Evolutionary conservation across 805 yeast species (phyloP).

Genomic region (Candida alai): DNA sequence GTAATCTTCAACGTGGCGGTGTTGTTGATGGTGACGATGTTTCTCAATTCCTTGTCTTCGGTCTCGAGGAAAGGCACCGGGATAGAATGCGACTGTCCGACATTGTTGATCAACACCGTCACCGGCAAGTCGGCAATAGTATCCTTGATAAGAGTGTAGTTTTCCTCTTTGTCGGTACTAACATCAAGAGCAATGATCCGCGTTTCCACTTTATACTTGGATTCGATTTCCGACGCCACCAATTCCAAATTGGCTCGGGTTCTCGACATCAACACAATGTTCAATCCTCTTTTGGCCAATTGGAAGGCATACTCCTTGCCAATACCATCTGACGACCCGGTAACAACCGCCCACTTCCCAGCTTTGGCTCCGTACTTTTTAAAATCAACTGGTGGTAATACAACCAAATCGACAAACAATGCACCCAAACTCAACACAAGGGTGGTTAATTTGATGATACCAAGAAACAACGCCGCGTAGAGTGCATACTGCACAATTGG

Average conservation of each 20-base stretch:
- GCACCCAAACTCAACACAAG: conserved; percentile 47
- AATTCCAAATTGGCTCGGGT: conserved; percentile 71
- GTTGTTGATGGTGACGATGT: conserved; percentile 82
- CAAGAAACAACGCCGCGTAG: conserved; percentile 48
- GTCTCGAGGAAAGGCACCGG: conserved; percentile 93
- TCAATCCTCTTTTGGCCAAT: conserved; percentile 81
- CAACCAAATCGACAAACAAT: conserved; percentile 56
- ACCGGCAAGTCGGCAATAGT: conserved; percentile 54
- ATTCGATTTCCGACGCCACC: conserved; percentile 58
- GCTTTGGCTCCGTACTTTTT: conserved; percentile 68
- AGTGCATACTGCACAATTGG: conserved; percentile 15
- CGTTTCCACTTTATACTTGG: conserved; percentile 57
- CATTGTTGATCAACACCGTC: conserved; percentile 82
- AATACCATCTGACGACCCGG: conserved; percentile 97
- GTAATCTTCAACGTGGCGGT: conserved; percentile 82
- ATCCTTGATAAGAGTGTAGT: conserved; percentile 50
- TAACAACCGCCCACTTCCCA: conserved; percentile 88
- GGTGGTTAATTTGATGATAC: conserved; percentile 56
- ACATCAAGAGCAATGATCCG: conserved; percentile 76
- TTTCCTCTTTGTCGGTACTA: conserved; percentile 53
- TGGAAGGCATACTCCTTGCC: conserved; percentile 90
- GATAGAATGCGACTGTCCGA: conserved; percentile 90
- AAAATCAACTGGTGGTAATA: conserved; percentile 59
- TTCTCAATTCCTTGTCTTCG: conserved; percentile 63
- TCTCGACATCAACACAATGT: conserved; percentile 79